Evolutionary conservation across 208 protist species (phyloP).

Genomic region (Trypanosoma vivax): DNA sequence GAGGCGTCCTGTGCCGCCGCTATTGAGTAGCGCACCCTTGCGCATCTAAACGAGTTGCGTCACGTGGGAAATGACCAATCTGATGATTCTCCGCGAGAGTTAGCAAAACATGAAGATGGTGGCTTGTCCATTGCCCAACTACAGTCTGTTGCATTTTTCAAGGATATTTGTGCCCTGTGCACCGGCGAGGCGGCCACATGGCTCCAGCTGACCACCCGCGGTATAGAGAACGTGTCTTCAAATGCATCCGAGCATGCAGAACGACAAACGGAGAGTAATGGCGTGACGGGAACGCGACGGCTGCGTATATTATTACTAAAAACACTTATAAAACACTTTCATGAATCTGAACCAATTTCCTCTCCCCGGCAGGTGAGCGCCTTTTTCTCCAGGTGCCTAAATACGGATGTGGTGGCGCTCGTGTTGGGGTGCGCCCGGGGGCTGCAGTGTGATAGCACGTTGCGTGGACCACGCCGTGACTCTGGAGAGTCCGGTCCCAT

Average conservation of each 20-base stretch:
- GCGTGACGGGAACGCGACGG: slow-evolving; percentile 11
- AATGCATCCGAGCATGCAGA: slow-evolving; percentile 5
- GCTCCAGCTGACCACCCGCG: slow-evolving; percentile 13
- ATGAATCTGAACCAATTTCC: slow-evolving; percentile 13
- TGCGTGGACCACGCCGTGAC: background rate
- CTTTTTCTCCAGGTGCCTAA: slow-evolving; percentile 32
- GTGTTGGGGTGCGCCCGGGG: slow-evolving; percentile 7
- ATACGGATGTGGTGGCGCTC: slow-evolving; percentile 29
- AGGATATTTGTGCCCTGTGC: slow-evolving; percentile 53
- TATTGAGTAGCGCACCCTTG: slow-evolving; percentile 49
- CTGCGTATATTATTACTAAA: slow-evolving; percentile 32
- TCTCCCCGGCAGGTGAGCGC: slow-evolving; percentile 12
- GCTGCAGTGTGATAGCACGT: background rate
- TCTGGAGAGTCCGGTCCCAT: slow-evolving; percentile 17
- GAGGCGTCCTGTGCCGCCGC: slow-evolving; percentile 63
- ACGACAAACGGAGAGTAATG: background rate
- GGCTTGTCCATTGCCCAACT: slow-evolving; percentile 37
- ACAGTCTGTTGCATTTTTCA: slow-evolving; percentile 46
- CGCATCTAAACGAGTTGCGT: slow-evolving; percentile 23
- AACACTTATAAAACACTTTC: slow-evolving; percentile 26
- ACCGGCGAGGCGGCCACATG: slow-evolving; percentile 19
- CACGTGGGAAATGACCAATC: background rate
- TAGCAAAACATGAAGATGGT: background rate
- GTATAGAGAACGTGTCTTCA: background rate
- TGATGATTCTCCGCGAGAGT: background rate